Evolutionary conservation across 78 protist species (phyloP).

Genomic region (Corallochytrium limacisporum): DNA sequence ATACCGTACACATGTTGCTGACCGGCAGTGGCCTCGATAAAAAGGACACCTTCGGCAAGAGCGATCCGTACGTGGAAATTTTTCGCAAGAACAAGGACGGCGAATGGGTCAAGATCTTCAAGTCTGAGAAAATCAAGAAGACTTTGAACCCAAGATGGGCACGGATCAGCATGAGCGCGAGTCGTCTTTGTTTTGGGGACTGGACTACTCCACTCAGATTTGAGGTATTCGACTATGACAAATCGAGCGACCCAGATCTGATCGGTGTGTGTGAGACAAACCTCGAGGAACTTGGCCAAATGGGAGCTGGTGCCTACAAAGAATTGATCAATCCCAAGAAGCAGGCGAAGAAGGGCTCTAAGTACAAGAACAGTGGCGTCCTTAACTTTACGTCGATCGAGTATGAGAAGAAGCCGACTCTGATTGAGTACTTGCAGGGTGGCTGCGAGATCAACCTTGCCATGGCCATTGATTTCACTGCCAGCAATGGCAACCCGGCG

Average conservation of each 20-base stretch:
- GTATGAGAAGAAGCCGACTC: conserved; percentile 10
- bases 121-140: conserved; percentile 26
- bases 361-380: conserved; percentile 37
- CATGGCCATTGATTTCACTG: conserved; percentile 76
- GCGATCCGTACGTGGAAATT: conserved; percentile 31
- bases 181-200: conserved; percentile 28
- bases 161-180: background rate
- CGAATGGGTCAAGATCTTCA: background rate
- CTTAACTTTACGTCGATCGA: conserved; percentile 1
- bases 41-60: conserved; percentile 27
- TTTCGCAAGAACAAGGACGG: background rate
- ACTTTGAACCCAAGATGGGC: conserved; percentile 34
- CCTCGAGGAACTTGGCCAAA: background rate
- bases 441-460: conserved; percentile 44
- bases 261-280: conserved; percentile 28
- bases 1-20: background rate
- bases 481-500: conserved; percentile 38
- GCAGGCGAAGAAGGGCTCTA: conserved; percentile 33
- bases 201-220: conserved; percentile 4
- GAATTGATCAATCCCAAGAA: conserved; percentile 2
- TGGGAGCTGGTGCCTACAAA: background rate
- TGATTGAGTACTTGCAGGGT: conserved; percentile 53
- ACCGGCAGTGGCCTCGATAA: background rate
- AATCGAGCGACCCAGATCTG: conserved; percentile 37
- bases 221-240: conserved; percentile 37